Evolutionary conservation across 2,329 filamentous ascomycete species (phyloP).

Genomic region (Pseudogymnoascus sp.): DNA sequence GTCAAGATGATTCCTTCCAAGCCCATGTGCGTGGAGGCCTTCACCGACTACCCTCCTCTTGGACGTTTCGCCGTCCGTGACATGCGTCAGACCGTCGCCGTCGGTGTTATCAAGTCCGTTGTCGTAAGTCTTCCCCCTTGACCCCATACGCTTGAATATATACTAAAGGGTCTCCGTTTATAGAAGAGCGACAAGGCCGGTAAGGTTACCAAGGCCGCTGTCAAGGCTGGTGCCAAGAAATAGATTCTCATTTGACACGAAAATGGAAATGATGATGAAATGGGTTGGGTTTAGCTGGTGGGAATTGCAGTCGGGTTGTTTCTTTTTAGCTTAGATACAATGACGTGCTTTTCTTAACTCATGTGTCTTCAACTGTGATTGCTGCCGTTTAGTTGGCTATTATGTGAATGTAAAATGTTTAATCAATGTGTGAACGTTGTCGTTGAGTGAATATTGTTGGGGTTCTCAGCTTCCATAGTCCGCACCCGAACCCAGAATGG

Average conservation of each 20-base stretch:
- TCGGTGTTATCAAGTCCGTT: constrained; percentile 88
- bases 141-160: not conserved
- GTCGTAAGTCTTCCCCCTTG: not conserved
- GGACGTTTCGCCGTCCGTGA: constrained; percentile 99
- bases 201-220: constrained; percentile 34
- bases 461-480: not conserved
- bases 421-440: not conserved
- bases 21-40: constrained; percentile 99
- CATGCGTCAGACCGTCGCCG: constrained; percentile 84
- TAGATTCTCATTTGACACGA: constrained; percentile 18
- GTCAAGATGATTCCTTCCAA: constrained; percentile 99
- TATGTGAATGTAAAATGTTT: not conserved
- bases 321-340: constrained; percentile 8
- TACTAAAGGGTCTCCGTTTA: not conserved
- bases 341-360: not conserved
- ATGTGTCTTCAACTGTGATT: not conserved
- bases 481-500: too few species aligned
- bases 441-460: not conserved
- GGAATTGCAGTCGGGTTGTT: not conserved
- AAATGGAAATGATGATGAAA: constrained; percentile 4
- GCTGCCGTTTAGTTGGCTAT: not conserved
- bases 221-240: constrained; percentile 33
- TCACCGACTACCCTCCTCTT: constrained; percentile 99
- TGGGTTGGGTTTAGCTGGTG: constrained; percentile 1
- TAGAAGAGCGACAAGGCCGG: constrained; percentile 23